phyloP scores from a whole-genome alignment of 345 rosid species.

The Hevea brasiliensis region DNA sequence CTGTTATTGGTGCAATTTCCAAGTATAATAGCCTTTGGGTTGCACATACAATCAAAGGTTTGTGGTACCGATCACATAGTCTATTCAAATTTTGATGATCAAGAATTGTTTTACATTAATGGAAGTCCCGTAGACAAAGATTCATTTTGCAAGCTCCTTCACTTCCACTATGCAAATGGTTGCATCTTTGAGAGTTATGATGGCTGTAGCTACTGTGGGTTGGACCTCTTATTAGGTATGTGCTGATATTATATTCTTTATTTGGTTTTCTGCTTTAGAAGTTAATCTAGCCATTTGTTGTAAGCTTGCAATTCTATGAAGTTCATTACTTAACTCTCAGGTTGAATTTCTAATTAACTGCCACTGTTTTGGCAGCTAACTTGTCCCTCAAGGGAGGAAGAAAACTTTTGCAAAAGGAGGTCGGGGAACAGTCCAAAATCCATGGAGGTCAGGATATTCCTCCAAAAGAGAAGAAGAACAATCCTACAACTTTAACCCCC shows the following conservation, averaged over 20 bases:
- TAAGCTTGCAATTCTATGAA: neutral
- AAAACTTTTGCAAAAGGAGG: constrained; percentile 50
- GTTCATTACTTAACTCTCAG: neutral
- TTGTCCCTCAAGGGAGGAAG: constrained; percentile 39
- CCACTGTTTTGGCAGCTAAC: constrained; percentile 38
- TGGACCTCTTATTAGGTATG: constrained; percentile 51
- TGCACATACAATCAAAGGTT: constrained; percentile 44
- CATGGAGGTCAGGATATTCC: constrained; percentile 13
- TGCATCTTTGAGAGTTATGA: constrained; percentile 43
- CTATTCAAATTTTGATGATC: constrained; percentile 41
- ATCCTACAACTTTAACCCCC: constrained; percentile 11
- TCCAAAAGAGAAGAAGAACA: constrained; percentile 18
- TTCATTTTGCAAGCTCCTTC: constrained; percentile 58
- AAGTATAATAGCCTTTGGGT: constrained; percentile 38
- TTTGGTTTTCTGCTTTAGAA: constrained; percentile 9
- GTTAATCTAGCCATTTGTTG: neutral
- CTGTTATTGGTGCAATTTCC: constrained; percentile 44
- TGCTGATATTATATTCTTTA: constrained; percentile 4
- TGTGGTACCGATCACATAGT: constrained; percentile 56
- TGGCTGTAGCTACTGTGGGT: constrained; percentile 38
- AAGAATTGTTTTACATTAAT: constrained; percentile 51
- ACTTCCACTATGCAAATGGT: constrained; percentile 40
- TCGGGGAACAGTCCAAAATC: constrained; percentile 10
- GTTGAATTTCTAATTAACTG: constrained; percentile 10
- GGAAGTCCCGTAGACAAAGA: constrained; percentile 50